Evolutionary conservation across 306 rosid genomes (phyloP).

Genomic region (Cajanus cajan): DNA sequence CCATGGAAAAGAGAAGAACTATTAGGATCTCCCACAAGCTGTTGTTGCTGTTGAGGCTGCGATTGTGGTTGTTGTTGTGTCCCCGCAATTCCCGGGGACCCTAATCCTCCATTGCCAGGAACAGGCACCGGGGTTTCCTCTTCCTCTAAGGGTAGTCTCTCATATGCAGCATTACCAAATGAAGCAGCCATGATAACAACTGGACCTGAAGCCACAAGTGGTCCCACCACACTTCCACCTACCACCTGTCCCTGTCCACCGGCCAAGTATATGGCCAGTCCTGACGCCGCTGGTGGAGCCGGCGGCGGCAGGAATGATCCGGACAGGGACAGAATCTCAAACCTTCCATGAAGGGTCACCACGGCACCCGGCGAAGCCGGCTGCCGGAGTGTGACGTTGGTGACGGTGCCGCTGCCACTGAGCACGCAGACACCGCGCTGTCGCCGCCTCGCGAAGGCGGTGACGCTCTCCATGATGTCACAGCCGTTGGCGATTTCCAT

Average conservation of each 20-base stretch:
- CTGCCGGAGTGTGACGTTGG: constrained; percentile 82
- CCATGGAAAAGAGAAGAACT: constrained; percentile 59
- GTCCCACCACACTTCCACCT: constrained; percentile 87
- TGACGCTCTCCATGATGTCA: constrained; percentile 80
- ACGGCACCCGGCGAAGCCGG: constrained; percentile 85
- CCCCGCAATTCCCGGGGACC: constrained; percentile 57
- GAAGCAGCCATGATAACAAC: constrained; percentile 91
- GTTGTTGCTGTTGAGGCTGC: constrained; percentile 40
- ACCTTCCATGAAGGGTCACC: constrained; percentile 81
- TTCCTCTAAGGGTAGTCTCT: constrained; percentile 86
- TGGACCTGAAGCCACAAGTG: constrained; percentile 70
- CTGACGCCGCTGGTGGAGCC: constrained; percentile 72
- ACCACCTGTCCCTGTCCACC: constrained; percentile 96
- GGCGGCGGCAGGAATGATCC: constrained; percentile 96
- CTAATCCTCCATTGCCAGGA: constrained; percentile 45
- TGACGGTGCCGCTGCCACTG: constrained; percentile 85
- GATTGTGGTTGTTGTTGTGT: constrained; percentile 43
- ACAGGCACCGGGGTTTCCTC: constrained; percentile 45
- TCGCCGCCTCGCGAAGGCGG: constrained; percentile 66
- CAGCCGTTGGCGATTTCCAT: constrained; percentile 78
- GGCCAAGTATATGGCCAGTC: constrained; percentile 74
- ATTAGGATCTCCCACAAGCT: constrained; percentile 56
- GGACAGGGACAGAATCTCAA: constrained; percentile 77
- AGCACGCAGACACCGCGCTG: constrained; percentile 87
- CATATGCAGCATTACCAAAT: constrained; percentile 94